These are phyloP conservation scores for Anthostomella pinea DNA, from an alignment of 2,329 filamentous ascomycete species.

Conservation along the genomic window DNA sequence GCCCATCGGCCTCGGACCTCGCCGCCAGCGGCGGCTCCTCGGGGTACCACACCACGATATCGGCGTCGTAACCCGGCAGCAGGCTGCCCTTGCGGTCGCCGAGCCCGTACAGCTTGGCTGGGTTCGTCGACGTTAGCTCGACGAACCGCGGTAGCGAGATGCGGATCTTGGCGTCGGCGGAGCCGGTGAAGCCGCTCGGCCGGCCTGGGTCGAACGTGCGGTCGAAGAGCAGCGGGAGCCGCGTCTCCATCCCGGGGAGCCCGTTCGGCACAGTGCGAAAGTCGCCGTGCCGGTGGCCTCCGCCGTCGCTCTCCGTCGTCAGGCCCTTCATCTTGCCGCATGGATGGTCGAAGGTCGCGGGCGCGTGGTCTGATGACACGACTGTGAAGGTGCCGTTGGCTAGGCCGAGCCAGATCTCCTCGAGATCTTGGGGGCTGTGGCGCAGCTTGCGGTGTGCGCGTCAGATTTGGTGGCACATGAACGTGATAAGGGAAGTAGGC, in stretches of 20 bases:
- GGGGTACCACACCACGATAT: conserved; percentile 17
- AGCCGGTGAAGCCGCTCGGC: neutral
- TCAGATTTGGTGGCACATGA: neutral
- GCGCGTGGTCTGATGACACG: conserved; percentile 38
- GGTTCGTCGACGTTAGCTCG: conserved; percentile 30
- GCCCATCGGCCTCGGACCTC: conserved; percentile 6
- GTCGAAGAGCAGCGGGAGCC: conserved; percentile 12
- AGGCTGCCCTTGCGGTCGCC: conserved; percentile 11
- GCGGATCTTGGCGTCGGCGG: conserved; percentile 10
- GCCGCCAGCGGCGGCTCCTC: conserved; percentile 6
- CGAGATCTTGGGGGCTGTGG: conserved; percentile 45
- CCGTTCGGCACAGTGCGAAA: conserved; percentile 12
- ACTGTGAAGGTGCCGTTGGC: conserved; percentile 53
- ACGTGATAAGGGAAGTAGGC: too few relatives aligned
- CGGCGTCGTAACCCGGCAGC: conserved; percentile 14
- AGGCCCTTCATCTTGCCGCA: conserved; percentile 14
- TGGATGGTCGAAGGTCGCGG: conserved; percentile 10
- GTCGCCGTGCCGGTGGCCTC: conserved; percentile 5
- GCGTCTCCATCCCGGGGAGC: conserved; percentile 12
- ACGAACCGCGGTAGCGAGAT: conserved; percentile 13
- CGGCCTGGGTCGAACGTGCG: conserved; percentile 11
- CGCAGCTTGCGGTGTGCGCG: conserved; percentile 29
- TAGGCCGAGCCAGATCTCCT: conserved; percentile 50
- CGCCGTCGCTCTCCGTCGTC: neutral
- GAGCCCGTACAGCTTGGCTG: conserved; percentile 11